Base-by-base conservation (phyloP, 2,329 filamentous ascomycete species). In the Curvularia spicifera region DNA sequence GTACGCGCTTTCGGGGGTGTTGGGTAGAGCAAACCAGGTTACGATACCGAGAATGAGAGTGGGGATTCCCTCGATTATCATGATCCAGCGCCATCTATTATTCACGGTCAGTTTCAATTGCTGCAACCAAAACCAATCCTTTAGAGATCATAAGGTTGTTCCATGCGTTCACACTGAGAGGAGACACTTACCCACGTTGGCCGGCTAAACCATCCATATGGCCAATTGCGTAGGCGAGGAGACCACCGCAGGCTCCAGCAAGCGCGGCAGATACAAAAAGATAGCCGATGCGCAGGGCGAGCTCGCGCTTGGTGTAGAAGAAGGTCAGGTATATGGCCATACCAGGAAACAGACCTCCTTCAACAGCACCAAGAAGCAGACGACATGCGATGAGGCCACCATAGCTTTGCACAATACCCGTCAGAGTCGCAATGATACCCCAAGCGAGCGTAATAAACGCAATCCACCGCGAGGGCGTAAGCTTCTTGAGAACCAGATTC, bases 271-370 rank as follows among this genome's bases (percentile, higher is more conserved):
- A 85, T 50, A 89, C 87, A 70, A 92, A 91, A 0, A 93, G 81
- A 65, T 91, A 91, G 1, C 88, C 89, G 3, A 91, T 87, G 2
- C 90, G 85, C 42, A 91, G 77, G 4, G 89, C 89, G 1, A 92
- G 83, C 75, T 93, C 90, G 28, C 83, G 82, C 69, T 89, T 89
- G 46, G 86, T 89, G 78, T 93, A 93, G 80, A 91, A 92, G 64
- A 91, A 84, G 0, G 89, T 91, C 18, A 93, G 81, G 65, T 91
- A 91, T 18, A 89, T 77, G 5, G 85, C 87, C 63, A 90, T 77
- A 0, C 89, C 89, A 0, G 89, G 89, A 63, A 91, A 91, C 0
- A 91, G 78, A 0, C 89, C 89, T 0, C 88, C 88, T 75, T 91
- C 89, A 39, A 91, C 82, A 6, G 84, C 80, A 5, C 90, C 90